phyloP scores from a whole-genome alignment of 2,329 filamentous ascomycete species.

The Fusarium scirpi region DNA sequence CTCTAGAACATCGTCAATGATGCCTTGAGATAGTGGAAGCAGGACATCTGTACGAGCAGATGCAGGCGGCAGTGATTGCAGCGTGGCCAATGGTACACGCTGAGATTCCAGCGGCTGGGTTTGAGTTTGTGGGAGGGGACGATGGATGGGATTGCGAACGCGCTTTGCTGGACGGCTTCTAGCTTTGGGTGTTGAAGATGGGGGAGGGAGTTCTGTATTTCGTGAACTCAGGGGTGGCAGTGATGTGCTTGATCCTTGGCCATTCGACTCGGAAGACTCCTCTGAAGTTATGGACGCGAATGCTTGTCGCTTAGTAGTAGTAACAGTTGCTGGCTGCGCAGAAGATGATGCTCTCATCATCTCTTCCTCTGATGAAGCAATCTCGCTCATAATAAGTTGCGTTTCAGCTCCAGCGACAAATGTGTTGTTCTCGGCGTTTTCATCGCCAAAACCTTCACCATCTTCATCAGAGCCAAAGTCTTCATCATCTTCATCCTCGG shows the following conservation, averaged over 20 bases:
- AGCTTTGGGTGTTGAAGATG: constrained; percentile 28
- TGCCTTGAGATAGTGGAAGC: constrained; percentile 61
- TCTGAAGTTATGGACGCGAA: constrained; percentile 23
- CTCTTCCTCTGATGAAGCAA: constrained; percentile 48
- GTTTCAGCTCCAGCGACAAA: constrained; percentile 51
- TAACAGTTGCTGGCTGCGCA: background rate
- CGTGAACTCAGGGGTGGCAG: constrained; percentile 26
- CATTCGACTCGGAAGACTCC: constrained; percentile 26
- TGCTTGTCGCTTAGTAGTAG: background rate
- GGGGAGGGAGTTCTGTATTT: constrained; percentile 33
- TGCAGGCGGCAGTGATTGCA: constrained; percentile 62
- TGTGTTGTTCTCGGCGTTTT: constrained; percentile 32
- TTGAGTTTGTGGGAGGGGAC: constrained; percentile 41
- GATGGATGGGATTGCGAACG: constrained; percentile 48
- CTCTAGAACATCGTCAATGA: constrained; percentile 62
- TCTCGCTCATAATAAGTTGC: constrained; percentile 51
- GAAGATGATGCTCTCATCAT: constrained; percentile 22
- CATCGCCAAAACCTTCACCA: constrained; percentile 45
- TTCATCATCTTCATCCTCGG: constrained; percentile 58
- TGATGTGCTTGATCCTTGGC: constrained; percentile 22
- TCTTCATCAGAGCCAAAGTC: constrained; percentile 50
- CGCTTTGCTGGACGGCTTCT: constrained; percentile 26
- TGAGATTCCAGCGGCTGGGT: constrained; percentile 58
- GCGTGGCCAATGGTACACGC: constrained; percentile 62
- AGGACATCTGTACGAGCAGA: constrained; percentile 66